Conservation (phyloP, 345 rosid species). For the Melaleuca quinquenervia region DNA sequence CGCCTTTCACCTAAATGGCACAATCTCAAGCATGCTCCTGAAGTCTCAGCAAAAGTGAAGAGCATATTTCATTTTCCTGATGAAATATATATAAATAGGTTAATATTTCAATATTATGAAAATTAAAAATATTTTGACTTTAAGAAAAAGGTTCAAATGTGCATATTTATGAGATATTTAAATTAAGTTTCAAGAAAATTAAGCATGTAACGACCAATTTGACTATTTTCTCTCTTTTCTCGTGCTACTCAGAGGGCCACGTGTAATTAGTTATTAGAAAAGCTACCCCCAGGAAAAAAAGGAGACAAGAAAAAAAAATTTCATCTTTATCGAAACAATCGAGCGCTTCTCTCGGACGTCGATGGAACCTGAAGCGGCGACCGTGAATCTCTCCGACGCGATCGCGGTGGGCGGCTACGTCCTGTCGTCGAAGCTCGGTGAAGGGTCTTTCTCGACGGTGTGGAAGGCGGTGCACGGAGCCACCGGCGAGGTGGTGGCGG, state of each 20-base stretch:
- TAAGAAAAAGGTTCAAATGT: not conserved
- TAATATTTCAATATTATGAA: not conserved
- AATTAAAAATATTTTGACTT: not conserved
- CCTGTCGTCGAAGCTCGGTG: conserved; percentile 41
- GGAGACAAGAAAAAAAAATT: not conserved
- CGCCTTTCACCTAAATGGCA: not conserved
- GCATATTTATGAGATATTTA: not conserved
- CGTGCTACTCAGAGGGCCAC: too few relatives aligned
- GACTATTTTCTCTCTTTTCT: not conserved
- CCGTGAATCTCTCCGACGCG: not conserved
- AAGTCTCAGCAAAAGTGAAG: not conserved
- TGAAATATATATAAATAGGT: not conserved
- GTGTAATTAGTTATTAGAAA: too few relatives aligned
- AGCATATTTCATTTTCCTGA: not conserved
- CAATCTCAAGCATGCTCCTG: not conserved
- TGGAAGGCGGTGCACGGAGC: conserved; percentile 37
- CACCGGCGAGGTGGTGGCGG: conserved; percentile 38
- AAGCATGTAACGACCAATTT: not conserved
- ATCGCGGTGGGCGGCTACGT: conserved; percentile 13
- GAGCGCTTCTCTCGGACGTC: not conserved
- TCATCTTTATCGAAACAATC: not conserved
- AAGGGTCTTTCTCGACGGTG: conserved; percentile 28
- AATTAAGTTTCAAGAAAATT: not conserved
- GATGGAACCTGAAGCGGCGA: conserved; percentile 6
- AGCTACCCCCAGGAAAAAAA: too few relatives aligned